A percentile compares a stretch with the other conserved stretches of the same genome.
These are phyloP conservation scores for Crithidia brevicula DNA, from an alignment of 208 protist genomes.

Conservation along the genomic window DNA sequence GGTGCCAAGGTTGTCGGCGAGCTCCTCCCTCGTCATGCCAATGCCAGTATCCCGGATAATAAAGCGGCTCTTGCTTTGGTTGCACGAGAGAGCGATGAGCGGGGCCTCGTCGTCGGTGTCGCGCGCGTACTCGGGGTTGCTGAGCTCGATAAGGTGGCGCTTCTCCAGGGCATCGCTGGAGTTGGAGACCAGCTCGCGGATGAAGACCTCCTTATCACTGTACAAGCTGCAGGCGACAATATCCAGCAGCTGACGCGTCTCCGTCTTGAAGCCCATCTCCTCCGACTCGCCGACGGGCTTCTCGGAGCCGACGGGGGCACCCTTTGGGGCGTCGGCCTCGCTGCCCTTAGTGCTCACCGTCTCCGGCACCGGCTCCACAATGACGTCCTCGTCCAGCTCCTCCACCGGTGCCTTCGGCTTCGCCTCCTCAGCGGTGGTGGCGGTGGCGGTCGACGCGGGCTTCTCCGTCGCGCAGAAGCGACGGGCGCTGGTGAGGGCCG, in stretches of 20 bases:
- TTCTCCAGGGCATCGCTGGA: constrained; percentile 98
- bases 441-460: background rate
- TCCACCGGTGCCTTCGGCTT: constrained; percentile 27
- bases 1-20: constrained; percentile 96
- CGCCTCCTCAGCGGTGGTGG: constrained; percentile 8
- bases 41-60: constrained; percentile 96
- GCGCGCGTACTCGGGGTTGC: constrained; percentile 83
- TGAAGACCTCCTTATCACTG: constrained; percentile 98
- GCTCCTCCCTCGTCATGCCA: constrained; percentile 97
- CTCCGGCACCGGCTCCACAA: constrained; percentile 75
- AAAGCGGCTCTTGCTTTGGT: constrained; percentile 93
- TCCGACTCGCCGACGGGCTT: constrained; percentile 75
- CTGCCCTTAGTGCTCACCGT: constrained; percentile 12
- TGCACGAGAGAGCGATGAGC: constrained; percentile 82
- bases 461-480: constrained; percentile 32
- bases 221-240: constrained; percentile 98
- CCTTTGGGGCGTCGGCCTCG: constrained; percentile 22
- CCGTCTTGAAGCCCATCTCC: constrained; percentile 96
- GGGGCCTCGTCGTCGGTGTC: constrained; percentile 83
- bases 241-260: constrained; percentile 98
- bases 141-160: constrained; percentile 87
- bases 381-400: constrained; percentile 86
- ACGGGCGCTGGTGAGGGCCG: constrained; percentile 18
- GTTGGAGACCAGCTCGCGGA: constrained; percentile 98
- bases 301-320: constrained; percentile 46